A percentile compares a stretch with the other conserved stretches of the same genome.
Conservation (phyloP, 257 asterid genomes). For the Rauvolfia tetraphylla region DNA sequence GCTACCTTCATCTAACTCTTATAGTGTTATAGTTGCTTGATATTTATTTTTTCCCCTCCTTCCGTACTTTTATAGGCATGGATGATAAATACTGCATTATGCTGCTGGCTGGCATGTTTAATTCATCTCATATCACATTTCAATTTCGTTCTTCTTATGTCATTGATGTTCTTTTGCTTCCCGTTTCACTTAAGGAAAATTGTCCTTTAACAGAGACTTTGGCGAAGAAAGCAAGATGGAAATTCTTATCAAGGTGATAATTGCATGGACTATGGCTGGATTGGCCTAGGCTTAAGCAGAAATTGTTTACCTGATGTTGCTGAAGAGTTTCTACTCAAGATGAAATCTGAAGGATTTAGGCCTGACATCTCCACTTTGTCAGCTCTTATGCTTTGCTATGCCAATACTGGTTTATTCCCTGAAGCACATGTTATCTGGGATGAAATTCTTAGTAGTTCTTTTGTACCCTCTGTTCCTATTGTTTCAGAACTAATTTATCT, state of each 20-base stretch:
- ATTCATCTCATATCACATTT: background rate
- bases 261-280: background rate
- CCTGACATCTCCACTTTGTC: conserved; percentile 38
- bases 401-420: conserved; percentile 37
- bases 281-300: conserved; percentile 11
- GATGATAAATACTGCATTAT: background rate
- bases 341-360: conserved; percentile 24
- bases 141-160: background rate
- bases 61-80: background rate
- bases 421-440: conserved; percentile 58
- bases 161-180: background rate
- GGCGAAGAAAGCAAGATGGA: conserved; percentile 10
- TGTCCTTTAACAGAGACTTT: conserved; percentile 6
- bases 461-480: conserved; percentile 39
- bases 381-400: conserved; percentile 43
- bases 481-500: conserved; percentile 49
- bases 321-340: conserved; percentile 21
- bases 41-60: background rate
- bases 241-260: background rate
- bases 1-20: background rate
- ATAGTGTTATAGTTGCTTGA: background rate
- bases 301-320: conserved; percentile 28
- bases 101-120: background rate
- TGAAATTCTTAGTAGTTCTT: conserved; percentile 54
- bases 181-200: background rate